A percentile compares a stretch with the other conserved stretches of the same genome.
phyloP scores from a whole-genome alignment of 192 early-diverging fungal genomes.

The Rhizophagus sp. region DNA sequence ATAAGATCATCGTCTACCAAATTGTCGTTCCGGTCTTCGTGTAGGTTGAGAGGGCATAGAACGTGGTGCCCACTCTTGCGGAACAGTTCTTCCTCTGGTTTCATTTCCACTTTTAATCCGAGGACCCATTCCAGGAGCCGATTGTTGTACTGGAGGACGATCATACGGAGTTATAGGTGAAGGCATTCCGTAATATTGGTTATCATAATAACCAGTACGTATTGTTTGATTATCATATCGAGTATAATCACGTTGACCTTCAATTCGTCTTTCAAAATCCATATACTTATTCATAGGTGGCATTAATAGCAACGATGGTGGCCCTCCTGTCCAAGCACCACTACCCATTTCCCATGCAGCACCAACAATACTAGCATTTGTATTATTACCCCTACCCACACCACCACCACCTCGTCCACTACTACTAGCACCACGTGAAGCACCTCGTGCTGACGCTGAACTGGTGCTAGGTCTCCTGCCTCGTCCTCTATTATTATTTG shows the following conservation, averaged over 20 bases:
- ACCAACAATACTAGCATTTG: conserved; percentile 16
- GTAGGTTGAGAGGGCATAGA: conserved; percentile 25
- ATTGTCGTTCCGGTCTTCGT: conserved; percentile 25
- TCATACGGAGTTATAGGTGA: conserved; percentile 26
- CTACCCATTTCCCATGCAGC: conserved; percentile 23
- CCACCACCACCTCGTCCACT: conserved; percentile 13
- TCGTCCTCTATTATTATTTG: conserved; percentile 16
- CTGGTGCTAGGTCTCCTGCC: conserved; percentile 24
- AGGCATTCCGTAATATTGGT: conserved; percentile 29
- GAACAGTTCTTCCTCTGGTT: conserved; percentile 17
- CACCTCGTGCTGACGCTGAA: conserved; percentile 24
- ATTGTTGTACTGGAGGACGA: conserved; percentile 29
- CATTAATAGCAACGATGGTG: conserved; percentile 8
- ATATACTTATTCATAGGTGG: conserved; percentile 24
- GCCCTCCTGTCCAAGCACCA: conserved; percentile 3
- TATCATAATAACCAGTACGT: conserved; percentile 30
- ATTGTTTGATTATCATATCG: conserved; percentile 26
- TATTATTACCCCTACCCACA: conserved; percentile 19
- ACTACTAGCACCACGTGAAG: not conserved
- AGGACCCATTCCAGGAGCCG: conserved; percentile 21
- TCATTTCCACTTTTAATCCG: conserved; percentile 25
- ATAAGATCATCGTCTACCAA: conserved; percentile 23
- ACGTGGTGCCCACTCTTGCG: conserved; percentile 25
- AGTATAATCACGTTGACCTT: conserved; percentile 27
- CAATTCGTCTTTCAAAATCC: conserved; percentile 31